phyloP scores from a whole-genome alignment of 495 filamentous ascomycete genomes.

The Lophium mytilinum region DNA sequence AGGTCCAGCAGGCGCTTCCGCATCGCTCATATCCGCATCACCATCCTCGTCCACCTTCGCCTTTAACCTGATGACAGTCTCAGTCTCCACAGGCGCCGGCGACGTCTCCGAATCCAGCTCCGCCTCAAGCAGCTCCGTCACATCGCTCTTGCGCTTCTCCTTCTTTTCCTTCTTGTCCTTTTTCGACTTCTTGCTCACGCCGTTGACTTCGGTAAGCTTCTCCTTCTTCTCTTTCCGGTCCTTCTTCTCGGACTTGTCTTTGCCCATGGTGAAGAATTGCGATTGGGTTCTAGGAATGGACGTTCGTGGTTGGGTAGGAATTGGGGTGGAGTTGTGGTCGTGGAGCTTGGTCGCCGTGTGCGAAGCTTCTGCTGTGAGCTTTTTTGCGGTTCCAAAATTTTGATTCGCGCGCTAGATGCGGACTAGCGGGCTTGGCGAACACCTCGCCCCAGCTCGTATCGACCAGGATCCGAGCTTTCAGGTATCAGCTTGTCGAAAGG shows the following conservation, averaged over 20 bases:
- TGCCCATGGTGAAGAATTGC: slow-evolving; percentile 25
- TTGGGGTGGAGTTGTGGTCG: background rate
- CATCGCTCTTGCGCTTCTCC: slow-evolving; percentile 14
- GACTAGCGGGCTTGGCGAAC: background rate
- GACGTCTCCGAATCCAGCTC: slow-evolving; percentile 9
- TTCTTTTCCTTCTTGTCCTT: slow-evolving; percentile 44
- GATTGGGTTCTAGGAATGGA: background rate
- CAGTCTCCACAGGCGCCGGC: background rate
- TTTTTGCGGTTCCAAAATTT: slow-evolving; percentile 1
- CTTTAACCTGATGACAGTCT: background rate
- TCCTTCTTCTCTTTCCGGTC: slow-evolving; percentile 63
- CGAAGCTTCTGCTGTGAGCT: background rate
- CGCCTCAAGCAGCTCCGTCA: slow-evolving; percentile 12
- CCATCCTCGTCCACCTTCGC: slow-evolving; percentile 20
- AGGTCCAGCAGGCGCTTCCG: slow-evolving; percentile 24
- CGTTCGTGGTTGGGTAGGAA: background rate
- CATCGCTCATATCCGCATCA: slow-evolving; percentile 24
- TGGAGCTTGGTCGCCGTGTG: too few relatives aligned
- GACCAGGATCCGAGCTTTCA: too few relatives aligned
- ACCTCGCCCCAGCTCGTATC: too few relatives aligned
- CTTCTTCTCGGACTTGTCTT: slow-evolving; percentile 28
- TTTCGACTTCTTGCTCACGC: slow-evolving; percentile 53
- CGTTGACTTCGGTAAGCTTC: slow-evolving; percentile 64
- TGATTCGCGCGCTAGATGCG: background rate
- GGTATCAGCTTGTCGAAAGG: too few relatives aligned